phyloP scores from a whole-genome alignment of 164 flowering plant genomes.

The Vitis amurensis region DNA sequence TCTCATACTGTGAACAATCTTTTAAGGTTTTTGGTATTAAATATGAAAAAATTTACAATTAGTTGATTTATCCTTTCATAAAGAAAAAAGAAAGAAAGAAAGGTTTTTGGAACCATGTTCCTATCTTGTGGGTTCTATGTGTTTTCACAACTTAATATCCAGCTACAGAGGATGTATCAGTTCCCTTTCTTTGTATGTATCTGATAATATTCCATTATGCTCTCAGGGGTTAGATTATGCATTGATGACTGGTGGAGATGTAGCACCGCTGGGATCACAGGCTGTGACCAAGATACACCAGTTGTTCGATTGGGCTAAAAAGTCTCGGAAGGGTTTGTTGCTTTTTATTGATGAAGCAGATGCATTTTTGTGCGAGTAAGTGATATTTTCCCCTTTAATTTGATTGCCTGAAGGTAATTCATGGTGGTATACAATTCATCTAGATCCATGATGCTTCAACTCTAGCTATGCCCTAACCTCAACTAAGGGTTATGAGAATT shows the following conservation, averaged over 20 bases:
- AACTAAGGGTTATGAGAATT: too few relatives aligned
- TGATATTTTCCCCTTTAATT: slow-evolving; percentile 6
- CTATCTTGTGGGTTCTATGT: not conserved
- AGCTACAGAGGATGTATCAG: too few relatives aligned
- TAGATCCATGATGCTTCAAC: too few relatives aligned
- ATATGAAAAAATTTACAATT: too few relatives aligned
- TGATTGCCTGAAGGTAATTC: not conserved
- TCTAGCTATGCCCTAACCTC: too few relatives aligned
- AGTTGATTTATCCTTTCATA: too few relatives aligned
- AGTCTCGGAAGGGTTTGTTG: slow-evolving; percentile 77
- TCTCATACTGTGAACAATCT: too few relatives aligned
- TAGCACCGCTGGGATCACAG: slow-evolving; percentile 93
- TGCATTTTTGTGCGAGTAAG: slow-evolving; percentile 99
- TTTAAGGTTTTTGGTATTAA: too few relatives aligned
- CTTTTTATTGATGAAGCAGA: slow-evolving; percentile 99
- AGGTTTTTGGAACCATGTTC: not conserved
- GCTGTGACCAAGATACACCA: slow-evolving; percentile 99
- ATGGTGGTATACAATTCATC: too few relatives aligned
- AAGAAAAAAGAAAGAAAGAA: too few relatives aligned
- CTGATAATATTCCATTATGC: not conserved
- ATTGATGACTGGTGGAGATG: slow-evolving; percentile 99
- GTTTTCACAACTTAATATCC: not conserved
- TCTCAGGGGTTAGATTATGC: slow-evolving; percentile 96
- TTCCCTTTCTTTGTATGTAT: not conserved
- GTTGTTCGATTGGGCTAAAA: slow-evolving; percentile 94